phyloP scores from a whole-genome alignment of 169 alveolate genomes.

The Theileria sp. region DNA sequence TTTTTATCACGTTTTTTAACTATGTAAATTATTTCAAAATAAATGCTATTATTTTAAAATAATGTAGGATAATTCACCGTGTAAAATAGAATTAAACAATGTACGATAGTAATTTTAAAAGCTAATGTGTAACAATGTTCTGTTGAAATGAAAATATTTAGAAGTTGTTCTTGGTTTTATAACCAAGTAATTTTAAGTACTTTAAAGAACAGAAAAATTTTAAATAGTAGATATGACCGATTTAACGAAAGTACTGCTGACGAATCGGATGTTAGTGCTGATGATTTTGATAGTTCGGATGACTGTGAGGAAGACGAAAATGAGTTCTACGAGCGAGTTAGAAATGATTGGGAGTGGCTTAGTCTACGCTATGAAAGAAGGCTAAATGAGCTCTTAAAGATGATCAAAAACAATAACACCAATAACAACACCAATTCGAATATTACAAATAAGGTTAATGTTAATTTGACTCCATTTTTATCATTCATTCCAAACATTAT shows the following conservation, averaged over 20 bases:
- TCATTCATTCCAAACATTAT: slow-evolving; percentile 5
- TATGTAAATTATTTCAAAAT: not conserved
- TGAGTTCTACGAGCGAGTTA: slow-evolving; percentile 34
- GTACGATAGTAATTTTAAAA: not conserved
- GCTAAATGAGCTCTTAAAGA: slow-evolving; percentile 39
- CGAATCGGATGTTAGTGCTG: not conserved
- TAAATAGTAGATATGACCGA: not conserved
- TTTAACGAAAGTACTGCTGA: not conserved
- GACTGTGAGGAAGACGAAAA: slow-evolving; percentile 30
- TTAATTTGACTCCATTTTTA: not conserved
- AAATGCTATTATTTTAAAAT: no score
- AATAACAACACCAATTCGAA: not conserved
- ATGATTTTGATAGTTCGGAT: slow-evolving; percentile 41
- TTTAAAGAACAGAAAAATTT: not conserved
- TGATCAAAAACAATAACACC: slow-evolving; percentile 20
- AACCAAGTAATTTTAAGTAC: not conserved
- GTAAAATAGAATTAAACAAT: not conserved
- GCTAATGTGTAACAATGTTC: not conserved
- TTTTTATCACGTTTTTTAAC: not conserved
- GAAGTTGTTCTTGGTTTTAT: not conserved
- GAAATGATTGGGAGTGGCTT: slow-evolving; percentile 63
- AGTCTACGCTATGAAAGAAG: slow-evolving; percentile 62
- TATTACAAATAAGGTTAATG: not conserved
- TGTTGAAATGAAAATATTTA: not conserved
- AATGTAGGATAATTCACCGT: not conserved